A percentile compares a stretch with the other conserved stretches of the same genome.
Evolutionary conservation across 164 flowering plant species (phyloP).

Genomic region (Chimonanthus praecox): DNA sequence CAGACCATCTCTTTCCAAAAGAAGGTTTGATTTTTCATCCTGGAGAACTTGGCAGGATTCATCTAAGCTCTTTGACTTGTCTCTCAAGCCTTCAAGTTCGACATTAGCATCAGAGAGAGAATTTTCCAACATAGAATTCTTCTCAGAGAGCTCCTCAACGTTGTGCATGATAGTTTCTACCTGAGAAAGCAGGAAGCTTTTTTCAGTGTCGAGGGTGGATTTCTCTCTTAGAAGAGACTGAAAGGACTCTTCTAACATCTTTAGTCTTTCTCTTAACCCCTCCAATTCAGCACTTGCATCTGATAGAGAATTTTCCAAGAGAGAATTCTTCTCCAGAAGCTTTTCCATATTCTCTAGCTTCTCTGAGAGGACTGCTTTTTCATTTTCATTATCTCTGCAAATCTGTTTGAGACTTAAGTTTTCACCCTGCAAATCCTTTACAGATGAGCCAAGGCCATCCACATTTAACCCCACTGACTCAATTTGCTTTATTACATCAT

Average conservation of each 20-base stretch:
- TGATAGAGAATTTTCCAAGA: conserved; percentile 43
- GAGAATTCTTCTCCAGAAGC: conserved; percentile 38
- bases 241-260: not conserved
- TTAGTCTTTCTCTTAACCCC: conserved; percentile 29
- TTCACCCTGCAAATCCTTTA: conserved; percentile 64
- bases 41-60: conserved; percentile 44
- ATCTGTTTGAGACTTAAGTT: conserved; percentile 53
- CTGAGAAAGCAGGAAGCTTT: not conserved
- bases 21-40: conserved; percentile 57
- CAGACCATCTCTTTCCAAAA: conserved; percentile 53
- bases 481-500: conserved; percentile 45
- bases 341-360: conserved; percentile 49
- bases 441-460: conserved; percentile 37
- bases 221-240: not conserved
- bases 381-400: conserved; percentile 36
- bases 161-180: not conserved
- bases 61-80: conserved; percentile 37
- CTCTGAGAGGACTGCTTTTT: conserved; percentile 40
- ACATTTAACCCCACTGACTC: conserved; percentile 56
- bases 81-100: not conserved
- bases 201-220: not conserved
- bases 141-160: not conserved
- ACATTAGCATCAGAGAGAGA: not conserved
- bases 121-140: not conserved
- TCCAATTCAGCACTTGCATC: conserved; percentile 43